phyloP scores from a whole-genome alignment of 176 grass and related monocot genomes.

The Carex kokanica region DNA sequence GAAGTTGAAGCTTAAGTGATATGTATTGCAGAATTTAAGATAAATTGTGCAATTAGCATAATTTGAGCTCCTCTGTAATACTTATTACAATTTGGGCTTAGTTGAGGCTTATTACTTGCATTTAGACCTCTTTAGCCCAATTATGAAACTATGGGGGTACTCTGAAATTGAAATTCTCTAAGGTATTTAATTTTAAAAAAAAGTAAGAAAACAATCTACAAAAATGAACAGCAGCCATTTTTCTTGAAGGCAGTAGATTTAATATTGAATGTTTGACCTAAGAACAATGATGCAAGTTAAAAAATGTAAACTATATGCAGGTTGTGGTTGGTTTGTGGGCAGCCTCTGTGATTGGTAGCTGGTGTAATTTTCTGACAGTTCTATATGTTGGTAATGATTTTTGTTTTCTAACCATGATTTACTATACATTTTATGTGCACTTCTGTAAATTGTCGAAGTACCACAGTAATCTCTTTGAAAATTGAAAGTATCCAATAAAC shows the following conservation, averaged over 20 bases:
- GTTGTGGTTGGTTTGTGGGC: conserved; percentile 55
- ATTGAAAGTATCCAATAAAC: not conserved
- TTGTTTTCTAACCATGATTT: not conserved
- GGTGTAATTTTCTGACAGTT: conserved; percentile 88
- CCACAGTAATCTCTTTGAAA: not conserved
- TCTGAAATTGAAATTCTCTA: not conserved
- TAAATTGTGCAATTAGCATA: not conserved
- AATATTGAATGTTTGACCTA: not conserved
- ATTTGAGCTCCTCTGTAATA: not conserved
- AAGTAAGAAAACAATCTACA: not conserved
- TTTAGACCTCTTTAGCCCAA: not conserved
- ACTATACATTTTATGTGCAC: not conserved
- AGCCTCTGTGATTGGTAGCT: conserved; percentile 68
- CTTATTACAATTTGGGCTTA: not conserved
- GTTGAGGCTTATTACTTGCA: not conserved
- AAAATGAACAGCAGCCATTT: not conserved
- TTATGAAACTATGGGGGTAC: not conserved
- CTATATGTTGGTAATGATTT: conserved; percentile 71
- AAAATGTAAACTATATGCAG: conserved; percentile 35
- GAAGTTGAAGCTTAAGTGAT: not conserved
- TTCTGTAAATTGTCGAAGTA: not conserved
- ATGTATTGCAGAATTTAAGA: not conserved
- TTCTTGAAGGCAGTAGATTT: not conserved
- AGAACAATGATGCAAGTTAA: not conserved
- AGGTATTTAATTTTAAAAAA: not conserved